Percentiles rank a stretch among this genome's conserved stretches.
Evolutionary conservation across 202 grass and related monocot genomes (phyloP).

Genomic region (Schoenoplectus triqueter): DNA sequence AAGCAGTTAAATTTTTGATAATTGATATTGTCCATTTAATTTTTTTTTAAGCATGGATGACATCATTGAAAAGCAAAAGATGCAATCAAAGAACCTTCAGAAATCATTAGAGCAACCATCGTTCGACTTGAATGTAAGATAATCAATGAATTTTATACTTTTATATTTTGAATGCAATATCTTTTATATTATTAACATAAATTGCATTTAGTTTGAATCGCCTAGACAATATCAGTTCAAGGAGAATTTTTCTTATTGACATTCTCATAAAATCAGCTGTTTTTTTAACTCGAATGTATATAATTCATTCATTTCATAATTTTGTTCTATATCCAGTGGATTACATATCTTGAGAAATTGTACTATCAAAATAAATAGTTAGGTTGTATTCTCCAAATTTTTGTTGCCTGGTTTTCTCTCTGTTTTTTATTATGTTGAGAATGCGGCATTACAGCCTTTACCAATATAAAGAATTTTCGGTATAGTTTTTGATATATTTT

Average conservation of each 20-base stretch:
- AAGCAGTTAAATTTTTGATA: neutral
- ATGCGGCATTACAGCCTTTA: no score
- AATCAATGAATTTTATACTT: neutral
- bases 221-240: neutral
- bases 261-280: neutral
- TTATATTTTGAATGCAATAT: neutral
- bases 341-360: neutral
- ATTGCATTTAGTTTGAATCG: neutral
- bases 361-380: neutral
- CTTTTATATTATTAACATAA: no score
- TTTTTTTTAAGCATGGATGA: conserved; percentile 58
- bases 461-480: no score
- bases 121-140: conserved; percentile 84
- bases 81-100: conserved; percentile 71
- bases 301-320: neutral
- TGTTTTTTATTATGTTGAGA: neutral
- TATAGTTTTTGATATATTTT: no score
- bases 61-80: conserved; percentile 72
- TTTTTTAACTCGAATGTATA: neutral
- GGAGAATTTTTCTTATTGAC: neutral
- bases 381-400: neutral
- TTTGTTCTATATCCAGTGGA: neutral
- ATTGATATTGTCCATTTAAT: conserved; percentile 3
- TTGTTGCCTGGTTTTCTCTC: neutral
- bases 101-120: conserved; percentile 54